phyloP scores from a whole-genome alignment of 768 basidiomycete genomes.

The Steccherinum ochraceum region DNA sequence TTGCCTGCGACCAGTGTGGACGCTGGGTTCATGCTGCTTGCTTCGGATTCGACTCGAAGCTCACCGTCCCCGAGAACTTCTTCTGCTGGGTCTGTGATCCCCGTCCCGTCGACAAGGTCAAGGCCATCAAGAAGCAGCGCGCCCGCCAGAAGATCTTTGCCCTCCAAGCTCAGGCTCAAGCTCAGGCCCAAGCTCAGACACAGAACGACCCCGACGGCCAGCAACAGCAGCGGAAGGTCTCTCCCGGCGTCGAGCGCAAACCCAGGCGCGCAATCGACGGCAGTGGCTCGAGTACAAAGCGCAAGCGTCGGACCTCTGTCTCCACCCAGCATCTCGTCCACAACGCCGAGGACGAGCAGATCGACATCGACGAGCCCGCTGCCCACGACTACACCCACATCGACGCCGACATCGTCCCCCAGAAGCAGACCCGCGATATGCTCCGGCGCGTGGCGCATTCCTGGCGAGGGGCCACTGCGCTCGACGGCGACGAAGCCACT shows the following conservation, averaged over 20 bases:
- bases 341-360: conserved; percentile 37
- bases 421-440: conserved; percentile 37
- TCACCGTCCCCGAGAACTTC: conserved; percentile 68
- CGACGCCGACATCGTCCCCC: conserved; percentile 37
- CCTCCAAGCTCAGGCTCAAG: neutral
- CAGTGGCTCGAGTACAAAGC: conserved; percentile 28
- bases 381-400: conserved; percentile 41
- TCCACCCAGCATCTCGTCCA: conserved; percentile 16
- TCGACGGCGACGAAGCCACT: conserved; percentile 26
- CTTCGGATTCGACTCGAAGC: conserved; percentile 44
- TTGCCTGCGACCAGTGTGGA: conserved; percentile 77
- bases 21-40: conserved; percentile 85
- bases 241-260: conserved; percentile 34
- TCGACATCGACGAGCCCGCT: conserved; percentile 37
- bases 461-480: conserved; percentile 67
- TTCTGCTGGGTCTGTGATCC: conserved; percentile 66
- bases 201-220: neutral
- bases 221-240: conserved; percentile 25
- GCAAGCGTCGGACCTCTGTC: conserved; percentile 34
- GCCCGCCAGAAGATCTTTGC: conserved; percentile 25
- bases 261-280: conserved; percentile 29
- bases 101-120: conserved; percentile 39
- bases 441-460: conserved; percentile 53
- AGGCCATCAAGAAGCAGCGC: conserved; percentile 40
- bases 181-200: neutral